phyloP scores from a whole-genome alignment of 2,329 filamentous ascomycete species.

The Penicillium rolfsii region DNA sequence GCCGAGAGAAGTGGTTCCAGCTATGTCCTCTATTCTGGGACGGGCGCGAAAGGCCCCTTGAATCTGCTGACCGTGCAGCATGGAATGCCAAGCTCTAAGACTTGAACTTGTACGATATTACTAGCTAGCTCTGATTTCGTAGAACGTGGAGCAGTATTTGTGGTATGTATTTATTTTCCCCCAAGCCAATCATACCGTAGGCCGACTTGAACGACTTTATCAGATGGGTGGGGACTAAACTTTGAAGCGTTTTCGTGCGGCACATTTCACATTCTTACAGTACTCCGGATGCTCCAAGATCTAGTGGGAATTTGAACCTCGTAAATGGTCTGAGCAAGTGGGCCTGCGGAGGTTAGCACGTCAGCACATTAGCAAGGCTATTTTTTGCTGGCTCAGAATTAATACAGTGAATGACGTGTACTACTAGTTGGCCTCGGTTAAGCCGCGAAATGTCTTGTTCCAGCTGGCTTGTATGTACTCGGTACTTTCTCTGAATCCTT shows the following conservation, averaged over 20 bases:
- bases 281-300: neutral
- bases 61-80: conserved; percentile 50
- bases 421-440: neutral
- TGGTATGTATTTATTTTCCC: neutral
- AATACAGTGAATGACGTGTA: neutral
- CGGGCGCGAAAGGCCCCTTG: conserved; percentile 48
- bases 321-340: neutral
- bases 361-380: neutral
- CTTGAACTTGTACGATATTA: conserved; percentile 1
- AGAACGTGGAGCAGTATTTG: neutral
- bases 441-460: neutral
- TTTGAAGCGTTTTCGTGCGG: neutral
- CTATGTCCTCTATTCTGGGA: conserved; percentile 56
- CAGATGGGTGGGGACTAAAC: neutral
- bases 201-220: neutral
- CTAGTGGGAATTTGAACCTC: neutral
- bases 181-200: neutral
- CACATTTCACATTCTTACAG: too few species aligned
- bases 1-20: conserved; percentile 36
- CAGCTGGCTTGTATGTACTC: neutral
- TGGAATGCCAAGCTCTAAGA: conserved; percentile 52
- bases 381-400: too few species aligned
- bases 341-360: neutral
- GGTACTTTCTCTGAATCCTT: neutral
- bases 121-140: neutral